phyloP scores from a whole-genome alignment of 768 basidiomycete species.

The Boletellus sp. region DNA sequence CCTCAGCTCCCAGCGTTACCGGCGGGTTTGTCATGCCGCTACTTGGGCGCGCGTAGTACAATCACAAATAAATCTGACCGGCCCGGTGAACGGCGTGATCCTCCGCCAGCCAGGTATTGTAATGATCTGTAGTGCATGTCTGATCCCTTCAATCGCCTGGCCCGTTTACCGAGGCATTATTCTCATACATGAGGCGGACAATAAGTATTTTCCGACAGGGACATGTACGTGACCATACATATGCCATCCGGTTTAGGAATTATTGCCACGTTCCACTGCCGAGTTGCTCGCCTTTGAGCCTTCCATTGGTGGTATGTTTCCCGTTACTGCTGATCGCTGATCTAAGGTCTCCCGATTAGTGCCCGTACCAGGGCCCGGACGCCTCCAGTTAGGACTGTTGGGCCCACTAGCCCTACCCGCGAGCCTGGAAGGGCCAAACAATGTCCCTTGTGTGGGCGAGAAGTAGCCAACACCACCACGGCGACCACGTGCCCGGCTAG shows the following conservation, averaged over 20 bases:
- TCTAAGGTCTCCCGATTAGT: slow-evolving; percentile 16
- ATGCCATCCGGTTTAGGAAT: slow-evolving; percentile 14
- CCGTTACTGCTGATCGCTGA: slow-evolving; percentile 12
- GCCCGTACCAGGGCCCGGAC: slow-evolving; percentile 5
- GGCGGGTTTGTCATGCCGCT: slow-evolving; percentile 13
- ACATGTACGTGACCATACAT: slow-evolving; percentile 20
- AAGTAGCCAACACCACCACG: slow-evolving; percentile 13
- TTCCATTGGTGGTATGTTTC: slow-evolving; percentile 18
- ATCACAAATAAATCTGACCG: slow-evolving; percentile 13
- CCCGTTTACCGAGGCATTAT: slow-evolving; percentile 20
- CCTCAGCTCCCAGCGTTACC: slow-evolving; percentile 4
- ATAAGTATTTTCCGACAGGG: slow-evolving; percentile 16
- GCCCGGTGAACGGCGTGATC: slow-evolving; percentile 5
- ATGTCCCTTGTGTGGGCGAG: slow-evolving; percentile 9
- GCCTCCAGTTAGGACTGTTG: slow-evolving; percentile 17
- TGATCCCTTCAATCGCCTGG: slow-evolving; percentile 28
- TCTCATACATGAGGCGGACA: slow-evolving; percentile 19
- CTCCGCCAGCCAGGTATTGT: slow-evolving; percentile 7
- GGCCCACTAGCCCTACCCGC: slow-evolving; percentile 15
- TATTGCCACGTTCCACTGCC: slow-evolving; percentile 22
- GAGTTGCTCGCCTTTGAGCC: slow-evolving; percentile 21
- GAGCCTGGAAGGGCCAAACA: slow-evolving; percentile 13
- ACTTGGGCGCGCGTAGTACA: slow-evolving; percentile 8
- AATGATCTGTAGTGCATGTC: too few relatives aligned
- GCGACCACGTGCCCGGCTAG: slow-evolving; percentile 18